A percentile compares a stretch with the other conserved stretches of the same genome.
Evolutionary conservation across 2,329 filamentous ascomycete genomes (phyloP).

Genomic region (Trichophyton benhamiae): DNA sequence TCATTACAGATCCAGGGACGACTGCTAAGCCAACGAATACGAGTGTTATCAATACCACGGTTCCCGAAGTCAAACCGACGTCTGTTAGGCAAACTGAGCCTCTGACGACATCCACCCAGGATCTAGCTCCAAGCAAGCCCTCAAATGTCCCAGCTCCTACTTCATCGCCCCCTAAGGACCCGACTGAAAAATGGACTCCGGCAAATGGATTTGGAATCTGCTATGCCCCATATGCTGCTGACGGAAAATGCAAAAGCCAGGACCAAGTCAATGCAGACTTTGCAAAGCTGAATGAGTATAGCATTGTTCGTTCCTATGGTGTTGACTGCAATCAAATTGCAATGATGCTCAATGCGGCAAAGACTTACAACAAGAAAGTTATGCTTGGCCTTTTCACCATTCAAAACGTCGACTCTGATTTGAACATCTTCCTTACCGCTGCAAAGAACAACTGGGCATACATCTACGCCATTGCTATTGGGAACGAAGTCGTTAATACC

Average conservation of each 20-base stretch:
- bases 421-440: conserved; percentile 49
- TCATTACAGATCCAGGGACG: neutral
- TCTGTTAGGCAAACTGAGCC: neutral
- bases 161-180: neutral
- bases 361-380: conserved; percentile 53
- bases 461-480: conserved; percentile 61
- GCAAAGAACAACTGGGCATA: conserved; percentile 53
- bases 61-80: neutral
- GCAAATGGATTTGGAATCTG: conserved; percentile 37
- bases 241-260: conserved; percentile 54
- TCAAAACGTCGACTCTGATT: conserved; percentile 42
- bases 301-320: conserved; percentile 63
- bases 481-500: conserved; percentile 68
- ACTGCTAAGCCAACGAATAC: neutral
- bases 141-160: neutral
- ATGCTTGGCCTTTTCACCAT: conserved; percentile 65
- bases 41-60: neutral
- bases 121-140: neutral
- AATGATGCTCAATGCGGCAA: conserved; percentile 50
- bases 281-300: conserved; percentile 44
- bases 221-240: conserved; percentile 46
- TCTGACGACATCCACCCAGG: neutral
- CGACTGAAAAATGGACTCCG: neutral
- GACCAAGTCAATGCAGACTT: conserved; percentile 55
- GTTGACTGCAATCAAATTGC: conserved; percentile 63